Evolutionary conservation across 805 yeast genomes (phyloP).

Genomic region (Grigorovia yakushimaensis): DNA sequence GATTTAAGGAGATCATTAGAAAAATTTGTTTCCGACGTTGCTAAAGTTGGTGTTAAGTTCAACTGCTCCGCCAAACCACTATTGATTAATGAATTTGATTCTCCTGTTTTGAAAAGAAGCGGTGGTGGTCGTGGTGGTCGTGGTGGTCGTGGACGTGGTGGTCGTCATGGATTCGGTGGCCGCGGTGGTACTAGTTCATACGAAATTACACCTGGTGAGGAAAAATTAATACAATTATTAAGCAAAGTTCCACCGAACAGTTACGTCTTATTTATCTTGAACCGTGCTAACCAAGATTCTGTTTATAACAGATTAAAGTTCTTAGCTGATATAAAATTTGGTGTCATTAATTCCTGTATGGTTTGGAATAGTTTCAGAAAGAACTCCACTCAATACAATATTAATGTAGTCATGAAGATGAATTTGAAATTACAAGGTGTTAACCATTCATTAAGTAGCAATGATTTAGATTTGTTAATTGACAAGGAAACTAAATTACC

Average conservation of each 20-base stretch:
- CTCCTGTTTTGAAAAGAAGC: constrained; percentile 7
- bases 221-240: constrained; percentile 6
- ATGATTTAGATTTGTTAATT: constrained; percentile 6
- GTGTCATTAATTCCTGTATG: constrained; percentile 15
- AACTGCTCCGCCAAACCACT: constrained; percentile 9
- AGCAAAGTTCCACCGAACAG: constrained; percentile 10
- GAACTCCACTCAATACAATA: constrained; percentile 12
- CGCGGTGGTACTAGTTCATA: constrained; percentile 6
- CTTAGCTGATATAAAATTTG: constrained; percentile 14
- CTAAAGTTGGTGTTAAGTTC: constrained; percentile 13
- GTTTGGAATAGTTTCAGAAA: constrained; percentile 16
- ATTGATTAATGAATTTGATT: constrained; percentile 11
- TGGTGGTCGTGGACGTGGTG: constrained; percentile 13
- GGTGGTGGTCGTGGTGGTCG: constrained; percentile 8
- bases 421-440: constrained; percentile 15
- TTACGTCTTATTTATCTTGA: constrained; percentile 12
- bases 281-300: constrained; percentile 6
- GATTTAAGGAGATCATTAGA: constrained; percentile 7
- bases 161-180: constrained; percentile 12
- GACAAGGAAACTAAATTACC: constrained; percentile 14
- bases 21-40: constrained; percentile 10
- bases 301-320: constrained; percentile 17
- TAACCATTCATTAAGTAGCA: constrained; percentile 12
- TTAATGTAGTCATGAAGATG: constrained; percentile 19
- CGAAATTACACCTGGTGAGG: constrained; percentile 13